phyloP scores from a whole-genome alignment of 371 early-diverging fungal genomes.

The Homolaphlyctis polyrhiza region DNA sequence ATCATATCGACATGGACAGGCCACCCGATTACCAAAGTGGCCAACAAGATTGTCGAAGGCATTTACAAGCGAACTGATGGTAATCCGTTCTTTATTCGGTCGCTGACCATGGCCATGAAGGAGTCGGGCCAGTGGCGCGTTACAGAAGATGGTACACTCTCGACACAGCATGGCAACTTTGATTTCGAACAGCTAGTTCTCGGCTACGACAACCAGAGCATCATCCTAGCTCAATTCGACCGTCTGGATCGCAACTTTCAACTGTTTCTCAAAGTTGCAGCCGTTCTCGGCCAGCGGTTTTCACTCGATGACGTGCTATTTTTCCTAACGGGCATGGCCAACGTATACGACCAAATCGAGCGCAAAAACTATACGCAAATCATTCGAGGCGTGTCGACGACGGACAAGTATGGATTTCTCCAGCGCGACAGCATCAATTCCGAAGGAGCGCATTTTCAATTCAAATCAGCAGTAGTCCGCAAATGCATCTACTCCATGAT shows the following conservation, averaged over 20 bases:
- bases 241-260: constrained; percentile 43
- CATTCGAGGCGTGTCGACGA: constrained; percentile 13
- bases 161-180: constrained; percentile 17
- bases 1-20: constrained; percentile 29
- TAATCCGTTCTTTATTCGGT: constrained; percentile 41
- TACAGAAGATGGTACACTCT: constrained; percentile 23
- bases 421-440: constrained; percentile 10
- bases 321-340: constrained; percentile 32
- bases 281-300: constrained; percentile 45
- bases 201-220: constrained; percentile 37
- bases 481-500: constrained; percentile 47
- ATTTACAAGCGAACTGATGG: constrained; percentile 40
- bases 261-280: constrained; percentile 44
- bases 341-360: constrained; percentile 19
- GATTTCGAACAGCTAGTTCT: constrained; percentile 39
- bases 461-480: constrained; percentile 43
- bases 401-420: constrained; percentile 45
- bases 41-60: constrained; percentile 22
- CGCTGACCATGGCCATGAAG: constrained; percentile 35
- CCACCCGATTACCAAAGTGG: constrained; percentile 16
- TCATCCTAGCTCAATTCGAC: constrained; percentile 49
- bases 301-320: constrained; percentile 37
- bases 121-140: constrained; percentile 39
- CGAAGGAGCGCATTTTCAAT: constrained; percentile 21
- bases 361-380: constrained; percentile 14